Conservation (phyloP, 208 protist species). For the Leishmania amazonensis region DNA sequence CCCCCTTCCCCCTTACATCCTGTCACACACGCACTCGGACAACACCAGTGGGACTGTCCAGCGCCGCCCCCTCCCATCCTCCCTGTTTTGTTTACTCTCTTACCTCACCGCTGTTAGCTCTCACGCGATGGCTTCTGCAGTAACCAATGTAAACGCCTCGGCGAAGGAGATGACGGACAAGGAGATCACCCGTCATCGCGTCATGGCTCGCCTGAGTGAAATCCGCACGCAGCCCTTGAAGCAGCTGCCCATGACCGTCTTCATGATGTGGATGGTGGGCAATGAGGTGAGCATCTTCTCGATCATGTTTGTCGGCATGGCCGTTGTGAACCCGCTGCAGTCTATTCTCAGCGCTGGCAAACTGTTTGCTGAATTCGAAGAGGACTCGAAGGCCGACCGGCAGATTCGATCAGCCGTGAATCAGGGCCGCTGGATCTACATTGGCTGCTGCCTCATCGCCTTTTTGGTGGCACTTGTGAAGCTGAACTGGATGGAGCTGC, state of each 20-base stretch:
- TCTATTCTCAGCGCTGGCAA: constrained; percentile 52
- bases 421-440: constrained; percentile 80
- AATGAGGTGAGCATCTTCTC: constrained; percentile 90
- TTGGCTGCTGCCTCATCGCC: constrained; percentile 68
- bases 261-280: constrained; percentile 92
- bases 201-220: constrained; percentile 66
- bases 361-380: constrained; percentile 69
- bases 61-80: background rate
- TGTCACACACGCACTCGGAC: background rate
- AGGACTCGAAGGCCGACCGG: constrained; percentile 59
- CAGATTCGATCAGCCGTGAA: constrained; percentile 52
- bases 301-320: constrained; percentile 92
- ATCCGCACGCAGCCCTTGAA: constrained; percentile 76
- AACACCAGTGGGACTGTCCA: background rate
- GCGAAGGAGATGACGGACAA: constrained; percentile 45
- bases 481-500: constrained; percentile 85
- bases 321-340: constrained; percentile 76
- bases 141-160: constrained; percentile 5
- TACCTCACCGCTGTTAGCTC: background rate
- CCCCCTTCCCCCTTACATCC: background rate
- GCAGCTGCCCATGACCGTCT: constrained; percentile 82
- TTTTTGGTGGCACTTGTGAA: constrained; percentile 81
- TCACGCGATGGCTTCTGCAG: constrained; percentile 15
- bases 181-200: constrained; percentile 52
- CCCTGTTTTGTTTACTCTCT: background rate